A percentile compares a stretch with the other conserved stretches of the same genome.
Conservation (phyloP, 2,329 filamentous ascomycete genomes). For the Aspergillaceae sp. region DNA sequence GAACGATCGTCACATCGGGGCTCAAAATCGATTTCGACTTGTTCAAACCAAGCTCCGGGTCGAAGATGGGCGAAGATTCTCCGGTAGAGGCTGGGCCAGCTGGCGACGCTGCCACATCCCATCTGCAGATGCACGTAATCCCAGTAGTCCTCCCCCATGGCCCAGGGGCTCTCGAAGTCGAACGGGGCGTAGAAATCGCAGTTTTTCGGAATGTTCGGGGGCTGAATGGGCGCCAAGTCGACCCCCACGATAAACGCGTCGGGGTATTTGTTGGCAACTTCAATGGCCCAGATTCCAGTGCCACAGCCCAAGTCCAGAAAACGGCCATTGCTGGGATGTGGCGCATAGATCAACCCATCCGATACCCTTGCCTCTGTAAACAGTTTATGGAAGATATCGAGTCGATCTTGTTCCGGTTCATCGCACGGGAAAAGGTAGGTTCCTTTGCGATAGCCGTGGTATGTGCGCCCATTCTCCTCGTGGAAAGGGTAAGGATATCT, state of each 20-base stretch:
- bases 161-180: conserved; percentile 74
- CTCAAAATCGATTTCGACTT: conserved; percentile 78
- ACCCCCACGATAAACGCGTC: conserved; percentile 53
- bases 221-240: conserved; percentile 56
- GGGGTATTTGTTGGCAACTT: conserved; percentile 63
- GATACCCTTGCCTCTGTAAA: conserved; percentile 55
- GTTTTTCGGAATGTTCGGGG: conserved; percentile 60
- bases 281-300: conserved; percentile 85
- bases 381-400: conserved; percentile 75
- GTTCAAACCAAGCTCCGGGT: conserved; percentile 71
- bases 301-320: conserved; percentile 68
- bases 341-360: conserved; percentile 36
- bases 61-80: conserved; percentile 66
- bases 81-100: conserved; percentile 66
- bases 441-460: conserved; percentile 58
- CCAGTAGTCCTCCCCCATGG: conserved; percentile 57
- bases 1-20: conserved; percentile 63
- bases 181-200: conserved; percentile 58
- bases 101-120: conserved; percentile 66
- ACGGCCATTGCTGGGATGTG: conserved; percentile 35
- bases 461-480: conserved; percentile 61
- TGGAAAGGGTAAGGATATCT: conserved; percentile 35
- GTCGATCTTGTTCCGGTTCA: conserved; percentile 64
- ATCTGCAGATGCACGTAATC: conserved; percentile 79
- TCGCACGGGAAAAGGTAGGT: conserved; percentile 73